A percentile compares a stretch with the other conserved stretches of the same genome.
These are phyloP conservation scores for Malassezia yamatoensis DNA, from an alignment of 1,284 basidiomycete genomes.

Conservation along the genomic window DNA sequence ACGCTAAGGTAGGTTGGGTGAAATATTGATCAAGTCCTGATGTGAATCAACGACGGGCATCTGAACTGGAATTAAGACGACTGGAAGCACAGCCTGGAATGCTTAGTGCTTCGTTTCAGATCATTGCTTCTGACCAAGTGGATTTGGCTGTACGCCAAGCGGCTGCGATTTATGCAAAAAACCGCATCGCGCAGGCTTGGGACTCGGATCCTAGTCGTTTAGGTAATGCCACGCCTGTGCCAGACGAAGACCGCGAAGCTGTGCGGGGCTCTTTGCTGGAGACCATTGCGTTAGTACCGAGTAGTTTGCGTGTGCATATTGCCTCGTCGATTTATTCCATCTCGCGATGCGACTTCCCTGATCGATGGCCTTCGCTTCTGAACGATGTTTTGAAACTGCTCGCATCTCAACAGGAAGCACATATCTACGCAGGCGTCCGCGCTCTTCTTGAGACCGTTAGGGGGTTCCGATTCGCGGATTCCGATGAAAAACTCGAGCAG, in stretches of 20 bases:
- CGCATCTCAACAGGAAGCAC: slow-evolving; percentile 23
- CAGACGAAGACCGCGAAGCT: slow-evolving; percentile 25
- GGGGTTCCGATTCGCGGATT: slow-evolving; percentile 37
- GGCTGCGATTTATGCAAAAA: slow-evolving; percentile 41
- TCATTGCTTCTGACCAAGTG: slow-evolving; percentile 28
- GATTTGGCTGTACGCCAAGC: slow-evolving; percentile 38
- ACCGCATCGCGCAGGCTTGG: slow-evolving; percentile 39
- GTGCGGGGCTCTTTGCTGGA: slow-evolving; percentile 30
- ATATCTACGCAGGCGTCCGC: slow-evolving; percentile 35
- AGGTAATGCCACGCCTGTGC: slow-evolving; percentile 18
- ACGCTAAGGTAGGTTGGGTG: slow-evolving; percentile 5
- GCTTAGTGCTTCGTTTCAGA: slow-evolving; percentile 37
- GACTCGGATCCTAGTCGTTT: slow-evolving; percentile 21
- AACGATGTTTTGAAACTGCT: slow-evolving; percentile 34
- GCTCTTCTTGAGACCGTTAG: slow-evolving; percentile 42
- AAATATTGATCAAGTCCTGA: slow-evolving; percentile 21
- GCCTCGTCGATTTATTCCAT: slow-evolving; percentile 32
- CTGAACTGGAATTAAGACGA: slow-evolving; percentile 43
- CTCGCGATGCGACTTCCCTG: slow-evolving; percentile 36
- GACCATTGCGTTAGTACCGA: slow-evolving; percentile 30
- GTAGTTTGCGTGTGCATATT: slow-evolving; percentile 32
- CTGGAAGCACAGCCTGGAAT: slow-evolving; percentile 42
- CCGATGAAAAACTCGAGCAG: slow-evolving; percentile 33
- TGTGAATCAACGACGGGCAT: slow-evolving; percentile 35
- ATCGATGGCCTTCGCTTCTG: slow-evolving; percentile 38